Evolutionary conservation across 2,329 filamentous ascomycete species (phyloP).

Genomic region (Fonsecaea monophora): DNA sequence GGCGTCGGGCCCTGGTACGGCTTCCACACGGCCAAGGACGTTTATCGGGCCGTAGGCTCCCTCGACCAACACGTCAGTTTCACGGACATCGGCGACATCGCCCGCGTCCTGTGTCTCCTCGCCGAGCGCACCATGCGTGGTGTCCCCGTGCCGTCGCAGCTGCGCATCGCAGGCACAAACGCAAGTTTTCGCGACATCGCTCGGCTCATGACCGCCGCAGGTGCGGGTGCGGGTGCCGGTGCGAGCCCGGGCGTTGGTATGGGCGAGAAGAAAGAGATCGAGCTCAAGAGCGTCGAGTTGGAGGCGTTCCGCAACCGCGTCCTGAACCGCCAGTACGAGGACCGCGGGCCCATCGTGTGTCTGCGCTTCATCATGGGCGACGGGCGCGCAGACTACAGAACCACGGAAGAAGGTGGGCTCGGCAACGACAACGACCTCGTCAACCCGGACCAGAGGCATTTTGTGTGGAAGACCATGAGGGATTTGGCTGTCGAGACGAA

Average conservation of each 20-base stretch:
- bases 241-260: no score
- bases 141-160: constrained; percentile 39
- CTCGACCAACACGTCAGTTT: constrained; percentile 42
- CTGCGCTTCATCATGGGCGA: constrained; percentile 48
- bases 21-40: constrained; percentile 41
- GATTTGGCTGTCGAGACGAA: constrained; percentile 41
- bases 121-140: constrained; percentile 7
- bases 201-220: constrained; percentile 40
- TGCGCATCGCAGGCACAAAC: constrained; percentile 43
- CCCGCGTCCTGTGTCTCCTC: constrained; percentile 41
- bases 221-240: constrained; percentile 28
- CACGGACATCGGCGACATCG: constrained; percentile 45
- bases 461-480: constrained; percentile 44
- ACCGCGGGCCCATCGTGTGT: constrained; percentile 41
- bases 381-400: constrained; percentile 40
- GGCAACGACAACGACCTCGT: constrained; percentile 44
- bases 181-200: constrained; percentile 41
- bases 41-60: constrained; percentile 44
- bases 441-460: constrained; percentile 42
- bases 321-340: constrained; percentile 29
- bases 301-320: constrained; percentile 41
- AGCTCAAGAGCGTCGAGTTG: constrained; percentile 40
- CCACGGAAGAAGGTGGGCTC: constrained; percentile 34
- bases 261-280: constrained; percentile 27
- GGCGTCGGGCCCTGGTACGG: constrained; percentile 47